These are phyloP conservation scores for Cystofilobasidium bisporidii DNA, from an alignment of 768 basidiomycete genomes.

Conservation along the genomic window DNA sequence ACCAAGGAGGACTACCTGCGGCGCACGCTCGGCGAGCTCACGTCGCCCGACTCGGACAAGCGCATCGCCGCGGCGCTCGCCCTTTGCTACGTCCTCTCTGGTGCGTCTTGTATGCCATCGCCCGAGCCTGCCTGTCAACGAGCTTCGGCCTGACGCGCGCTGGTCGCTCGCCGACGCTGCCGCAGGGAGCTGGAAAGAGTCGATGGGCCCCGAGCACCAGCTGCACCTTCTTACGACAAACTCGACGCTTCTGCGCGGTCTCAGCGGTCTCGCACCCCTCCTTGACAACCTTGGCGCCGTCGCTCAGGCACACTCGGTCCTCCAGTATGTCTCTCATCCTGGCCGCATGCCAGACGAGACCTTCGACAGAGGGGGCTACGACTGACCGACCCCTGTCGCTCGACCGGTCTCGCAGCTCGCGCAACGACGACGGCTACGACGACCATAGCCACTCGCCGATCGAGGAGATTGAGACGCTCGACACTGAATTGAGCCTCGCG, in stretches of 20 bases:
- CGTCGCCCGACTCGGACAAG: neutral
- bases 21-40: constrained; percentile 4
- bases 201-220: constrained; percentile 84
- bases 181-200: constrained; percentile 80
- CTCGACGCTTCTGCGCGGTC: constrained; percentile 69
- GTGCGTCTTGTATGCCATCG: no score
- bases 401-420: neutral
- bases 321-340: constrained; percentile 53
- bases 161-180: neutral
- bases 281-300: constrained; percentile 85
- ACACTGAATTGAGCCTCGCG: constrained; percentile 85
- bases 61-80: constrained; percentile 68
- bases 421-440: neutral
- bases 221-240: constrained; percentile 93
- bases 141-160: neutral
- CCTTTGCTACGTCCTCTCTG: constrained; percentile 86
- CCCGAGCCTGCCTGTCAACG: no score
- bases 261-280: constrained; percentile 72
- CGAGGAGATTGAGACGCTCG: constrained; percentile 57
- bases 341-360: no score
- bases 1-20: neutral
- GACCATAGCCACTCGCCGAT: neutral
- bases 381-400: neutral
- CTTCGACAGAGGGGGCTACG: no score
- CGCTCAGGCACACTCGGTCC: constrained; percentile 69